Evolutionary conservation across 345 rosid genomes (phyloP), one percentile per base, ranked within the genome.

Genomic region (Boechera stricta): DNA sequence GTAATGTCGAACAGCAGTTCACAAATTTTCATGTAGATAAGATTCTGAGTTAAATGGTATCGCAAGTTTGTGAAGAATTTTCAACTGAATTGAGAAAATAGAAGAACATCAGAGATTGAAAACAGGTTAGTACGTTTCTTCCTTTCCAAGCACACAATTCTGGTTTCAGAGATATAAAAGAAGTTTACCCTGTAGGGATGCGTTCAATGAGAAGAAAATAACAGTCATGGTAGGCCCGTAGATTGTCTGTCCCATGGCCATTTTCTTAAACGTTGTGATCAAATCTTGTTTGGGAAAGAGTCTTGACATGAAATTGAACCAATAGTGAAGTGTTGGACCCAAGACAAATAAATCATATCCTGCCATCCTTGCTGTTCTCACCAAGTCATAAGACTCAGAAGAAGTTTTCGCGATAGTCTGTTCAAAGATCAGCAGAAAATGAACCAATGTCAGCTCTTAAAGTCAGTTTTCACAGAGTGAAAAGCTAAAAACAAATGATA

Each of bases 161-260:
- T 48, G 10, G 12, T 42, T 2, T 10, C 5, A 29, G 15, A 63
- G 39, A 53, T 55, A 67, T 5, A 68, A 0, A 68, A 42, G 39
- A 59, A 74, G 49, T 52, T 39, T 77, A 92, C 98, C 98, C 65
- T 92, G 95, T 42, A 94, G 83, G 44, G 47, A 11, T 15, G 98
- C 95, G 51, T 86, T 92, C 74, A 83, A 26, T 9, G 94, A 84
- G 84, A 94, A 88, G 91, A 94, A 92, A 55, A 84, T 82, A 13
- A 59, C 86, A 2, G 90, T 94, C 98, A 94, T 88, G 44, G 63
- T 36, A 15, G 98, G 98, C 45, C 95, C 97, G 48, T 87, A 94
- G 36, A 88, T 29, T 9, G 83, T 65, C 83, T 89, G 93, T 29
- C 92, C 98, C 91, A 94, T 73, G 48, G 83, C 80, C 79, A 90